phyloP scores from a whole-genome alignment of 2,329 filamentous ascomycete species.

The Hortaea sp. region DNA sequence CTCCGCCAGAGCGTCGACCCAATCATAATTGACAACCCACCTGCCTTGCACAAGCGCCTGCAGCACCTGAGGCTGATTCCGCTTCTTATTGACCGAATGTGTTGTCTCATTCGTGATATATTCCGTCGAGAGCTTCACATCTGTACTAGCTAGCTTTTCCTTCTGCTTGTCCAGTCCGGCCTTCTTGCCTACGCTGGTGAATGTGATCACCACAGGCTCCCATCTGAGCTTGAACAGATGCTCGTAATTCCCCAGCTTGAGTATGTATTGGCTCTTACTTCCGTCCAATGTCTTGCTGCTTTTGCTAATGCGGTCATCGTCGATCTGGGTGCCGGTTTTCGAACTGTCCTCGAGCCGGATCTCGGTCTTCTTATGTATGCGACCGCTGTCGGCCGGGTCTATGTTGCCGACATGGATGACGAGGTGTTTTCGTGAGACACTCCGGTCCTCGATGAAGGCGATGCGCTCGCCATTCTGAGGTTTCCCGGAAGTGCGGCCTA shows the following conservation, averaged over 20 bases:
- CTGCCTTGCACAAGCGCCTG: conserved; percentile 76
- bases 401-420: conserved; percentile 62
- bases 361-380: conserved; percentile 52
- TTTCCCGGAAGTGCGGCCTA: conserved; percentile 60
- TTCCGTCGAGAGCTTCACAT: conserved; percentile 72
- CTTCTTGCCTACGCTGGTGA: conserved; percentile 59
- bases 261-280: conserved; percentile 44
- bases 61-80: conserved; percentile 79
- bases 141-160: conserved; percentile 65
- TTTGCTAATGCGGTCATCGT: conserved; percentile 57
- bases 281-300: conserved; percentile 48
- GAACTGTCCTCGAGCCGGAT: conserved; percentile 73
- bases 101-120: conserved; percentile 66
- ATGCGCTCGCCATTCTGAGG: conserved; percentile 30
- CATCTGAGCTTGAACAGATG: conserved; percentile 48
- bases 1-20: conserved; percentile 60
- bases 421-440: conserved; percentile 82
- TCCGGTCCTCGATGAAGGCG: conserved; percentile 65
- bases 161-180: conserved; percentile 46
- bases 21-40: conserved; percentile 64
- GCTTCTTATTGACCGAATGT: conserved; percentile 78
- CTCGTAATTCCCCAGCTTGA: conserved; percentile 63
- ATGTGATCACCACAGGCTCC: conserved; percentile 71
- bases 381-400: conserved; percentile 49
- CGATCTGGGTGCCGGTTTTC: conserved; percentile 71